Conservation (phyloP, 805 yeast genomes). For the Alloascoidea hylecoeti region DNA sequence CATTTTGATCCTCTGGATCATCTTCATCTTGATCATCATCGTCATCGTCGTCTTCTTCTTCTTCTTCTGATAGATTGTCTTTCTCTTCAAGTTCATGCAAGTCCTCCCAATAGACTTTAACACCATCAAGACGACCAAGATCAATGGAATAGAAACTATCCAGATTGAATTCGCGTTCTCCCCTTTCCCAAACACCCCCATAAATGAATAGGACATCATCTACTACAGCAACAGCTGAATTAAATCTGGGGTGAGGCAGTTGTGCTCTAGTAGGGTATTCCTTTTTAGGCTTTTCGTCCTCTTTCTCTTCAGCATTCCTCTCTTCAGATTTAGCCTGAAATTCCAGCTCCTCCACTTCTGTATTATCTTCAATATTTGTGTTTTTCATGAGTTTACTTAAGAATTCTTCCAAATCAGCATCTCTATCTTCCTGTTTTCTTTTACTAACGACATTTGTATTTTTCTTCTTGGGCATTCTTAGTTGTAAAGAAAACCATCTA, state of each 20-base stretch:
- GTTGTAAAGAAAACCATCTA: constrained; percentile 68
- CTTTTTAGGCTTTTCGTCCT: constrained; percentile 21
- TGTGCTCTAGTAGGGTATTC: constrained; percentile 43
- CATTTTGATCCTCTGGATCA: constrained; percentile 25
- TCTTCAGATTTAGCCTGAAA: constrained; percentile 7
- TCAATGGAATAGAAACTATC: constrained; percentile 83
- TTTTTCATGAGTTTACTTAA: constrained; percentile 31
- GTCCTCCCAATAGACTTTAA: constrained; percentile 84
- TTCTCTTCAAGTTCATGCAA: constrained; percentile 32
- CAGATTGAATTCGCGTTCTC: constrained; percentile 72
- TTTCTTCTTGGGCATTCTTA: constrained; percentile 49
- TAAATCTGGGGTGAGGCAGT: constrained; percentile 83
- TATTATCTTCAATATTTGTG: constrained; percentile 8
- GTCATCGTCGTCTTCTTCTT: constrained; percentile 49
- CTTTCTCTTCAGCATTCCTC: constrained; percentile 18
- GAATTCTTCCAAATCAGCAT: constrained; percentile 71
- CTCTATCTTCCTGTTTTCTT: constrained; percentile 33
- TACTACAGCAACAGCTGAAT: constrained; percentile 71
- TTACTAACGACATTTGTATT: constrained; percentile 18
- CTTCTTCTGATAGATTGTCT: constrained; percentile 28
- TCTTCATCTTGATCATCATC: constrained; percentile 49
- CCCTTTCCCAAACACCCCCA: constrained; percentile 86
- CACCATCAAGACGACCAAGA: constrained; percentile 76
- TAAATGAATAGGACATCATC: constrained; percentile 74
- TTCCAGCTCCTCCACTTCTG: too few species aligned